Conservation (phyloP, 306 rosid genomes). For the Lathyrus aphaca region DNA sequence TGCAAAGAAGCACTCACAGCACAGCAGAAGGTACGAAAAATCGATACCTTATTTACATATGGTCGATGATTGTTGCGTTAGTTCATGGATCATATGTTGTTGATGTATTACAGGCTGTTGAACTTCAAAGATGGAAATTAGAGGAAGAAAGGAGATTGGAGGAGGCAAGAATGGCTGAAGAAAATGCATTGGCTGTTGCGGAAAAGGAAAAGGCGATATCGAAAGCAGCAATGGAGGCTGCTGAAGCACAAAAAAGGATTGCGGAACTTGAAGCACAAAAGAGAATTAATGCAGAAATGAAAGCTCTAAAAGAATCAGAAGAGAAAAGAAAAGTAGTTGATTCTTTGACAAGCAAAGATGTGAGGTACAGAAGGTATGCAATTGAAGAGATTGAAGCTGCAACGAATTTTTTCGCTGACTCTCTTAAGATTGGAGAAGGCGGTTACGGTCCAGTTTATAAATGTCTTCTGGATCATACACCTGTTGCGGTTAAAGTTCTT, state of each 20-base stretch:
- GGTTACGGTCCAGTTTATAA: slow-evolving; percentile 95
- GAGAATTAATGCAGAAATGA: slow-evolving; percentile 78
- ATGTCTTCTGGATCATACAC: slow-evolving; percentile 80
- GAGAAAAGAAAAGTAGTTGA: slow-evolving; percentile 68
- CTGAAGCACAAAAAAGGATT: slow-evolving; percentile 81
- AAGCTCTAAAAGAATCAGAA: slow-evolving; percentile 68
- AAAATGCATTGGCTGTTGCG: slow-evolving; percentile 74
- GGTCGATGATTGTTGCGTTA: background rate
- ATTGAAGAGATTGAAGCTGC: slow-evolving; percentile 92
- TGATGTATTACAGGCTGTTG: slow-evolving; percentile 60
- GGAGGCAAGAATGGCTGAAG: slow-evolving; percentile 79
- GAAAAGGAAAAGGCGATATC: slow-evolving; percentile 88
- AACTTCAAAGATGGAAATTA: slow-evolving; percentile 87
- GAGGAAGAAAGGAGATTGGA: slow-evolving; percentile 82
- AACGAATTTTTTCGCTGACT: slow-evolving; percentile 60
- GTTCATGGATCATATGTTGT: background rate
- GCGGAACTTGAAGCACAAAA: slow-evolving; percentile 88
- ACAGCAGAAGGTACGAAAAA: slow-evolving; percentile 64
- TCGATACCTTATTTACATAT: background rate
- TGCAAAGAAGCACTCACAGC: slow-evolving; percentile 96
- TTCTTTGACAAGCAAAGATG: slow-evolving; percentile 49
- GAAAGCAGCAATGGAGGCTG: slow-evolving; percentile 84
- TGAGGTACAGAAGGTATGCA: slow-evolving; percentile 74
- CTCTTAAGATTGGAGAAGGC: slow-evolving; percentile 92
- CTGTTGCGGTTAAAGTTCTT: slow-evolving; percentile 91